phyloP scores from a whole-genome alignment of 257 asterid species.

The Eucommia ulmoides region DNA sequence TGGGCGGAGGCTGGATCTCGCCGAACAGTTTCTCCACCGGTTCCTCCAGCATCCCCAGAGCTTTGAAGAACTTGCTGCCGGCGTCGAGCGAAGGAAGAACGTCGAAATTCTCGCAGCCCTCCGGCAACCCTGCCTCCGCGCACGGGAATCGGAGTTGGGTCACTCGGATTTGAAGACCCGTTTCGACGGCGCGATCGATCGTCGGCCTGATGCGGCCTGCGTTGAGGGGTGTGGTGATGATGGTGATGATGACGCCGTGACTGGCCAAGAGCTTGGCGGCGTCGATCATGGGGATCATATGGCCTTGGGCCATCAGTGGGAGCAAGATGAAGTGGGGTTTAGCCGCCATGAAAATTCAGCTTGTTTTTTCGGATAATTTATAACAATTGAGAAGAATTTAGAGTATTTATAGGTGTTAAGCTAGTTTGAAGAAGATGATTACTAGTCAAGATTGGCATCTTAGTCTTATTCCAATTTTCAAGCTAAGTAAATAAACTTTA shows the following conservation, averaged over 20 bases:
- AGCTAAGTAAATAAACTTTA: too few species aligned
- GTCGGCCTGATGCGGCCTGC: constrained; percentile 17
- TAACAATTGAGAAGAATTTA: too few species aligned
- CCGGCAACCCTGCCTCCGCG: constrained; percentile 36
- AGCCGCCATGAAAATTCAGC: too few species aligned
- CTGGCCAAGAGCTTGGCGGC: constrained; percentile 29
- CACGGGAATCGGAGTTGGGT: constrained; percentile 17
- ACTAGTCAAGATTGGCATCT: too few species aligned
- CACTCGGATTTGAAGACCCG: constrained; percentile 20
- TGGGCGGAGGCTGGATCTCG: constrained; percentile 24
- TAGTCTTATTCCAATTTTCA: too few species aligned
- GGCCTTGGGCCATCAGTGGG: constrained; percentile 44
- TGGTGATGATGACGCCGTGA: constrained; percentile 15
- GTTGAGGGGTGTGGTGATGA: constrained; percentile 35
- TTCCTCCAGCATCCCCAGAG: constrained; percentile 21
- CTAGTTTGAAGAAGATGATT: too few species aligned
- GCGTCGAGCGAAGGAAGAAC: constrained; percentile 18
- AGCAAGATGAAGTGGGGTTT: constrained; percentile 26
- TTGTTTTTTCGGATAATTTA: too few species aligned
- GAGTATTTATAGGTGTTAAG: too few species aligned
- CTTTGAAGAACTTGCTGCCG: constrained; percentile 18
- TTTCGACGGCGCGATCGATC: constrained; percentile 16
- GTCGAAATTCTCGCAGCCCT: constrained; percentile 38
- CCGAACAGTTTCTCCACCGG: constrained; percentile 16
- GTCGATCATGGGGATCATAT: constrained; percentile 38